Base-by-base conservation (phyloP, 352 stramenopile genomes). In the Phytophthora foliorum region DNA sequence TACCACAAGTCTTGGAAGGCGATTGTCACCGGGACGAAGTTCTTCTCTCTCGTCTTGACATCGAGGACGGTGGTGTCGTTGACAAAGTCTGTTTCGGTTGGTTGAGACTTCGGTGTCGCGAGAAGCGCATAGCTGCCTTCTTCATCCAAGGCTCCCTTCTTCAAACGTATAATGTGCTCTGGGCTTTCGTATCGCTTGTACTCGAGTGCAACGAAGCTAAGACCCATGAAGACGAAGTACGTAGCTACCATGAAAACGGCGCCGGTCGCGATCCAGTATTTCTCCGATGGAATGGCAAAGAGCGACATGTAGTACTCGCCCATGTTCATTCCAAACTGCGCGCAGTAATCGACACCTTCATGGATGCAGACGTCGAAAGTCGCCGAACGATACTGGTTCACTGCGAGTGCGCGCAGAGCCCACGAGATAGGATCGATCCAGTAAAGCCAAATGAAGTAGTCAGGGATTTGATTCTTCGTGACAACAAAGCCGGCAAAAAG, bases 401-500 rank as follows among this genome's bases (percentile, higher is more conserved):
- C 68, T 25, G 57, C 67, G 24, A 71, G 75, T 2, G 62, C 56
- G 8, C 75, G 68, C n/a, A 78, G 29, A 31, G 41, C 61, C 80
- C 80, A 88, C 14, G 69, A 51, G 16, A 88, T 70, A 0, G 81
- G 81, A 53, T 86, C 75, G 11, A 86, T 39, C 63, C 69, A 87
- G 60, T 81, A 87, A 25, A 89, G 38, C 77, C 77, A 89, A 22
- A 75, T 67, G 22, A 72, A 39, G 42, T 73, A 81, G 24, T 68
- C 59, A 0, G 81, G 82, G 3, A 91, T 67, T 10, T 71, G 51
- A 32, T 74, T 42, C 29, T 80, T 74, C 7, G 74, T 49, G 31
- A 87, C 62, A 61, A 88, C 63, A 45, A 88, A 89, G 16, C 80
- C 81, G 0, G 63, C 64, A 39, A 88, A 89, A 3, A 89, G 24